Base-by-base conservation (phyloP, 768 basidiomycete genomes). In the Albatrellus ellisii region DNA sequence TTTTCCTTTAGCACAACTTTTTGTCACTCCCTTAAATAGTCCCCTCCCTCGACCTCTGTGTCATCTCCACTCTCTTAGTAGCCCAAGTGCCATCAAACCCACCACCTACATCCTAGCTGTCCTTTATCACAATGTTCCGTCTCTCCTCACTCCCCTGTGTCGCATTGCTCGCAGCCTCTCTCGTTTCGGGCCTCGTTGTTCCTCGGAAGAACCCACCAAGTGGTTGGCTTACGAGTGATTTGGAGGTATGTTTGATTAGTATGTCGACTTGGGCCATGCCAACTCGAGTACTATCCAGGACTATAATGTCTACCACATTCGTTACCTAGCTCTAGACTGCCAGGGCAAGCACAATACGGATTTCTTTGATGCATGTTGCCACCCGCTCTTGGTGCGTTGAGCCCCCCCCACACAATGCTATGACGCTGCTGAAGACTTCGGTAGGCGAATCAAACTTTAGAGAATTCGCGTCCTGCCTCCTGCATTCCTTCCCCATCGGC, bases 311-410 rank as follows among this genome's bases (percentile, higher is more conserved):
- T 80, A 83, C 62, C 76, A 82, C 62, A 50, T 56, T 22, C 68
- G 83, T 45, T 86, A 85, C 60, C 51, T 72, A 43, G 68, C 71
- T 32, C 56, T 81, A 48, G 64, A 62, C 48, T 72, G 71, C 60
- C 48, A 63, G 47, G 40, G 33, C 35, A 51, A 69, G 51, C 66
- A 69, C 49, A 40, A 43, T 41, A 54, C 51, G 10, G 0, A 39
- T 7, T 79, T 79, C 64, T 87, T 83, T 58, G 64, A 74, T 42
- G 43, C 53, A 22, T 88, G 87, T 56, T 83, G 84, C 67, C 75
- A 75, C 56, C 77, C 83, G 45, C 62, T 83, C 46, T 63, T 77
- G 54, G 77, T 78, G 55, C 29, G 68, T 58, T 41, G 35, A 1
- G 9, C 32, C 26, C 17, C 27, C 35, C 36, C 36, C 18, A 26